Percentiles rank a stretch among this genome's conserved stretches.
phyloP scores from a whole-genome alignment of 2,329 filamentous ascomycete species.

The Cryphonectria parasitica region DNA sequence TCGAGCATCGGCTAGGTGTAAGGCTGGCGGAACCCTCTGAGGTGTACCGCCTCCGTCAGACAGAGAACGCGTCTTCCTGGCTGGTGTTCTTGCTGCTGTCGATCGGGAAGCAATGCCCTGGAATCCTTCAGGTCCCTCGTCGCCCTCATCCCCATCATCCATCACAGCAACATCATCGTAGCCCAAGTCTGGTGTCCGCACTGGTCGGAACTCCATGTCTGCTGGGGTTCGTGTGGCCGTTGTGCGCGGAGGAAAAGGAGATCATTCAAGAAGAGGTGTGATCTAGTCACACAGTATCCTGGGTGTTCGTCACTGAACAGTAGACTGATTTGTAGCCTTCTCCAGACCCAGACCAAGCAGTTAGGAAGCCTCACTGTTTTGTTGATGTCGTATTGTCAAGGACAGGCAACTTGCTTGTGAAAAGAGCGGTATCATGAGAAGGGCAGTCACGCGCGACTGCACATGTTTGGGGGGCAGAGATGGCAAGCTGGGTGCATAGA shows the following conservation, averaged over 20 bases:
- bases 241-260: neutral
- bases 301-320: neutral
- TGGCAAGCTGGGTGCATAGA: neutral
- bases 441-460: neutral
- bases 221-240: neutral
- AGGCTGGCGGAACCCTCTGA: slow-evolving; percentile 60
- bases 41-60: slow-evolving; percentile 66
- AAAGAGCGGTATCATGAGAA: neutral
- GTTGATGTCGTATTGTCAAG: neutral
- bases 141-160: slow-evolving; percentile 27
- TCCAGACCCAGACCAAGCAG: neutral
- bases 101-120: neutral
- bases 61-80: slow-evolving; percentile 63
- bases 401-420: neutral
- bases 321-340: neutral
- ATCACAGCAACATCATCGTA: slow-evolving; percentile 33
- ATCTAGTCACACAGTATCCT: neutral
- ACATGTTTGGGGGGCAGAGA: neutral
- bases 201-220: slow-evolving; percentile 23
- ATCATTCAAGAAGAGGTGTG: neutral
- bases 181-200: slow-evolving; percentile 30
- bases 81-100: slow-evolving; percentile 42
- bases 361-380: neutral
- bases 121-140: slow-evolving; percentile 12
- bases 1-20: slow-evolving; percentile 56